These are phyloP conservation scores for Arbutus unedo DNA, from an alignment of 148 eudicot genomes.

Conservation along the genomic window DNA sequence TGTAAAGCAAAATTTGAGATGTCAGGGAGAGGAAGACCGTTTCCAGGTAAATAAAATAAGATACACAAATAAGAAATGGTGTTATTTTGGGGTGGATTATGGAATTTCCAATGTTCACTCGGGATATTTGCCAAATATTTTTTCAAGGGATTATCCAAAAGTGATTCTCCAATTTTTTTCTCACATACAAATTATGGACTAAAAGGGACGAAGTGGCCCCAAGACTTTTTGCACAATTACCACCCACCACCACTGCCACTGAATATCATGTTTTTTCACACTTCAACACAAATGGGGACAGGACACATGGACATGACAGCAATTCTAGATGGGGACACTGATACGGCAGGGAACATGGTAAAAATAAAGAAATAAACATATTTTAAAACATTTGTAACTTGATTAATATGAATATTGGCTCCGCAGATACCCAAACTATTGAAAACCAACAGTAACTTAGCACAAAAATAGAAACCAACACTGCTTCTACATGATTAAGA, in stretches of 20 bases:
- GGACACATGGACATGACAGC: not conserved
- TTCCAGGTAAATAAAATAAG: not conserved
- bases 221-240: not conserved
- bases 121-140: not conserved
- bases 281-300: not conserved
- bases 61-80: not conserved
- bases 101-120: not conserved
- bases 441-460: too few species aligned
- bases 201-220: too few species aligned
- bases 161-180: not conserved
- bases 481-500: too few species aligned
- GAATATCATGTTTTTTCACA: not conserved
- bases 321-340: too few species aligned
- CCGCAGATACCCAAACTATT: too few species aligned
- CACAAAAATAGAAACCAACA: too few species aligned
- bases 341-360: too few species aligned
- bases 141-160: not conserved
- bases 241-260: not conserved
- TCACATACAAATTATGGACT: too few species aligned
- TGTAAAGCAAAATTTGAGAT: slow-evolving; percentile 1
- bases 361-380: too few species aligned
- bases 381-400: too few species aligned
- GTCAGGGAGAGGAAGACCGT: not conserved
- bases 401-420: too few species aligned
- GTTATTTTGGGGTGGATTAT: not conserved